A percentile compares a stretch with the other conserved stretches of the same genome.
phyloP scores from a whole-genome alignment of 345 rosid genomes.

The Gossypium turneri region DNA sequence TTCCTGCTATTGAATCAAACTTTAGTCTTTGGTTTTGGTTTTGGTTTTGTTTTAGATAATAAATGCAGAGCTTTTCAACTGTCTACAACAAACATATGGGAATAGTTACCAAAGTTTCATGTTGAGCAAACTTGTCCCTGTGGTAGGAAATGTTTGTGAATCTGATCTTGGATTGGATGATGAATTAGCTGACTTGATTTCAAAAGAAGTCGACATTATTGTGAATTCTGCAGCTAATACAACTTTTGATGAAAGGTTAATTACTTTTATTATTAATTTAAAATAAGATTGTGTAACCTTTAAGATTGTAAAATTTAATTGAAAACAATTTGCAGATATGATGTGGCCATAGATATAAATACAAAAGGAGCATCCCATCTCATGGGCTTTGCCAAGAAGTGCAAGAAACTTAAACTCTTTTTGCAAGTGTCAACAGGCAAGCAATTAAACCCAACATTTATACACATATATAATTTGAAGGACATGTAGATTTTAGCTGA shows the following conservation, averaged over 20 bases:
- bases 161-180: constrained; percentile 63
- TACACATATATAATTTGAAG: no score
- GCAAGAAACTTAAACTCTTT: constrained; percentile 64
- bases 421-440: constrained; percentile 74
- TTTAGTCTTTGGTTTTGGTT: constrained; percentile 20
- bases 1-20: not conserved
- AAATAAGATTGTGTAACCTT: not conserved
- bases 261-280: not conserved
- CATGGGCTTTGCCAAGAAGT: constrained; percentile 66
- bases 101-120: constrained; percentile 69
- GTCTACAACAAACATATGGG: constrained; percentile 66
- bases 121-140: constrained; percentile 79
- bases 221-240: constrained; percentile 71
- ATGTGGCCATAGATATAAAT: constrained; percentile 66
- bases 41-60: constrained; percentile 47
- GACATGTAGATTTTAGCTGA: not conserved
- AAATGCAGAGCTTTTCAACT: constrained; percentile 73
- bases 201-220: constrained; percentile 43
- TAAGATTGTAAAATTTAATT: not conserved
- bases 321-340: constrained; percentile 50
- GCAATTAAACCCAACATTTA: constrained; percentile 4
- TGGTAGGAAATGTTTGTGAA: constrained; percentile 66
- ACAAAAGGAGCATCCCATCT: constrained; percentile 66
- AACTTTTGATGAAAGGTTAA: constrained; percentile 69
- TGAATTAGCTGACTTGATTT: constrained; percentile 52